Conservation (phyloP, 371 early-diverging fungal genomes). For the Gilbertella persicaria region DNA sequence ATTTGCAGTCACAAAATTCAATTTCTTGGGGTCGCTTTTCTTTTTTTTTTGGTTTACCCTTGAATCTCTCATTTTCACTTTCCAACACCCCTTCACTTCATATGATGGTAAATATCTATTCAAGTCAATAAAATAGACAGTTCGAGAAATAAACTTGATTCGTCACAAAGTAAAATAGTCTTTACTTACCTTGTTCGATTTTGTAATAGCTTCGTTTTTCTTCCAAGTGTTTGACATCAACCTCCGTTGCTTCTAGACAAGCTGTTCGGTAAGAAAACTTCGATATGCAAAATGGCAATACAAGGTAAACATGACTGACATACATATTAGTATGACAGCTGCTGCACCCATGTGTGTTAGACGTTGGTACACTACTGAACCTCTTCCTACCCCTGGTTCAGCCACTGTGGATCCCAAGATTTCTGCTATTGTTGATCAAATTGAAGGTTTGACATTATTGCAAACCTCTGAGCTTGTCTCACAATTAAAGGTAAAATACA, state of each 20-base stretch:
- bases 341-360: slow-evolving; percentile 36
- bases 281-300: not conserved
- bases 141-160: not conserved
- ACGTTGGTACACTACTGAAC: slow-evolving; percentile 48
- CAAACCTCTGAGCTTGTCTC: slow-evolving; percentile 90
- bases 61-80: not conserved
- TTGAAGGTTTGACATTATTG: slow-evolving; percentile 85
- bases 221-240: slow-evolving; percentile 39
- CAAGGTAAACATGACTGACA: slow-evolving; percentile 2
- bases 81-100: not conserved
- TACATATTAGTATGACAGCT: slow-evolving; percentile 25
- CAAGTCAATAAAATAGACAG: not conserved
- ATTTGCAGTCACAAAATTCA: too few relatives aligned
- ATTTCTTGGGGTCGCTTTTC: not conserved
- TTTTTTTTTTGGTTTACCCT: not conserved
- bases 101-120: not conserved
- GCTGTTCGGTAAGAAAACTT: slow-evolving; percentile 35
- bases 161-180: not conserved
- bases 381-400: slow-evolving; percentile 63
- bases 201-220: slow-evolving; percentile 43
- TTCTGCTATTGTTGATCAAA: slow-evolving; percentile 83
- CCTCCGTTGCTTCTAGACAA: slow-evolving; percentile 35
- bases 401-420: slow-evolving; percentile 72
- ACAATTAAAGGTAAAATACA: slow-evolving; percentile 75
- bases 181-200: not conserved